Evolutionary conservation across 495 filamentous ascomycete species (phyloP).

Genomic region (Penicillium maclennaniae): DNA sequence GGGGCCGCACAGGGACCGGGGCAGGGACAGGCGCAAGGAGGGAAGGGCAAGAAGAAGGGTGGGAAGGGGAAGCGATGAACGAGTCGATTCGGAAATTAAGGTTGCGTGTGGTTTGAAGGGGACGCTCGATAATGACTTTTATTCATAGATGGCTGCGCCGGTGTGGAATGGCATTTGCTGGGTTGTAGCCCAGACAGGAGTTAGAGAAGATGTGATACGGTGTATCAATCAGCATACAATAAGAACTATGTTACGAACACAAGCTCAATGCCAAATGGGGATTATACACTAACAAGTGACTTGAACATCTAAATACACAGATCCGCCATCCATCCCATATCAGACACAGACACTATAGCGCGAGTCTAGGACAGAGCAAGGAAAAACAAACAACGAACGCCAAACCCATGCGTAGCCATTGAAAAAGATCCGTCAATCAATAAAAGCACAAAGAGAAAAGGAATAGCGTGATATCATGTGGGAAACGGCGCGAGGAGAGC

Average conservation of each 20-base stretch:
- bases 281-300: constrained; percentile 14
- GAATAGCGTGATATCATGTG: constrained; percentile 25
- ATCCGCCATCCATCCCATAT: constrained; percentile 26
- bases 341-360: constrained; percentile 19
- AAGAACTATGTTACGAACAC: not conserved
- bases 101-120: not conserved
- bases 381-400: constrained; percentile 31
- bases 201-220: not conserved
- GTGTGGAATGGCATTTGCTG: not conserved
- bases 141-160: not conserved
- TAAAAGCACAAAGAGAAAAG: constrained; percentile 20
- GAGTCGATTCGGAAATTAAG: not conserved
- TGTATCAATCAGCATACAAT: not conserved
- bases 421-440: constrained; percentile 32
- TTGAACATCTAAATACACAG: constrained; percentile 29
- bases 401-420: constrained; percentile 41
- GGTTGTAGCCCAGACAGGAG: not conserved
- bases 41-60: constrained; percentile 32
- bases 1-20: constrained; percentile 4
- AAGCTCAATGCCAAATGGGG: not conserved
- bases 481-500: constrained; percentile 12
- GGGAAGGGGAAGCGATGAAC: constrained; percentile 19
- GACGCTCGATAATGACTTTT: constrained; percentile 17
- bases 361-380: constrained; percentile 16
- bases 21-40: constrained; percentile 15